These are phyloP conservation scores for Pinus taeda DNA, from an alignment of 75 land plant species.

Conservation along the genomic window DNA sequence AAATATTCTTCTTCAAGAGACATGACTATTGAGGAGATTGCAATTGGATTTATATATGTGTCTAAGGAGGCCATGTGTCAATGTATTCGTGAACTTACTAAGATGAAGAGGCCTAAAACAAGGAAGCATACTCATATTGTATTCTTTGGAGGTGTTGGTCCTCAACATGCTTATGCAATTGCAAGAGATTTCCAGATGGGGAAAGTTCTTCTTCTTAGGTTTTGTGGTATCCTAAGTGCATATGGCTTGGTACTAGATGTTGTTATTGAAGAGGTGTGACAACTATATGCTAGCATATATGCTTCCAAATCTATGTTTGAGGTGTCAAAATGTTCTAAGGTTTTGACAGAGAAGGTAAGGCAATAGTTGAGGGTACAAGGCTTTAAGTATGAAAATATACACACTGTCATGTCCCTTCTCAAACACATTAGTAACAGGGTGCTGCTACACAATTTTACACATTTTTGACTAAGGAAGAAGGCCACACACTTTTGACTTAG, in stretches of 20 bases:
- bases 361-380: conserved; percentile 67
- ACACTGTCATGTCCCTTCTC: not conserved
- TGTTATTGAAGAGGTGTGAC: conserved; percentile 95
- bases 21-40: conserved; percentile 91
- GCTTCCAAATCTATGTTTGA: conserved; percentile 59
- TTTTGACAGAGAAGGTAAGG: conserved; percentile 49
- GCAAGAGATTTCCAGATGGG: conserved; percentile 87
- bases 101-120: conserved; percentile 97
- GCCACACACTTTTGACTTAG: no score
- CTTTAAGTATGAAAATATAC: conserved; percentile 58
- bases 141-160: conserved; percentile 99
- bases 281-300: conserved; percentile 86
- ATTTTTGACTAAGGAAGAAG: no score
- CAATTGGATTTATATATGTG: conserved; percentile 91
- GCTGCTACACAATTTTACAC: no score
- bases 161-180: conserved; percentile 98
- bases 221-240: conserved; percentile 96
- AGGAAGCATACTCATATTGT: conserved; percentile 76
- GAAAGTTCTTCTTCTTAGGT: conserved; percentile 84
- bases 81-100: conserved; percentile 91
- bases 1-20: conserved; percentile 72
- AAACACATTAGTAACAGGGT: no score
- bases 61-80: conserved; percentile 99
- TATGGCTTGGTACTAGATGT: conserved; percentile 98
- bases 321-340: conserved; percentile 51